These are phyloP conservation scores for Pythium phragmiticola DNA, from an alignment of 352 stramenopile species.

Conservation along the genomic window DNA sequence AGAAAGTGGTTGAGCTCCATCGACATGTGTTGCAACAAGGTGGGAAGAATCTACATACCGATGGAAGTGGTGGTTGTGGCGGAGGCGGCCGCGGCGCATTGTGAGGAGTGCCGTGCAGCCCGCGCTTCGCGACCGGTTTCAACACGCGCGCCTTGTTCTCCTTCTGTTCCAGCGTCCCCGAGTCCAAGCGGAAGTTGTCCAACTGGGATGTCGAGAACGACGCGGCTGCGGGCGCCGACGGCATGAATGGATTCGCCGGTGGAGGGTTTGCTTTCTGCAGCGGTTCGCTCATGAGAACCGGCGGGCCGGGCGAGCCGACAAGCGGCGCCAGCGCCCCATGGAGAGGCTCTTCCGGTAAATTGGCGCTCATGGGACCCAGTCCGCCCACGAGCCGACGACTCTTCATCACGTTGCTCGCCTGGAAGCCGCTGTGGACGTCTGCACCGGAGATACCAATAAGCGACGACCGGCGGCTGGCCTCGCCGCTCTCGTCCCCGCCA, in stretches of 20 bases:
- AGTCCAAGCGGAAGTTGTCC: slow-evolving; percentile 25
- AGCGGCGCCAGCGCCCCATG: slow-evolving; percentile 19
- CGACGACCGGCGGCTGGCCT: slow-evolving; percentile 17
- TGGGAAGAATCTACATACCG: slow-evolving; percentile 26
- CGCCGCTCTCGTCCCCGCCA: slow-evolving; percentile 10
- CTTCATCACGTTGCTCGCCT: slow-evolving; percentile 21
- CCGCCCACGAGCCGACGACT: slow-evolving; percentile 25
- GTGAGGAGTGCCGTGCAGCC: slow-evolving; percentile 17
- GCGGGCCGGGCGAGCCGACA: background rate
- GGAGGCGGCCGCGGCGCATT: slow-evolving; percentile 26
- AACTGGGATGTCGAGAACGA: slow-evolving; percentile 26
- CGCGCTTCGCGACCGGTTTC: slow-evolving; percentile 30
- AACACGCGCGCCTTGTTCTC: slow-evolving; percentile 29
- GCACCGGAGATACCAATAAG: slow-evolving; percentile 9
- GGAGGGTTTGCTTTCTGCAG: slow-evolving; percentile 13
- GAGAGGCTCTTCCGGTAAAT: slow-evolving; percentile 2
- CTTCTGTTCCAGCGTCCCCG: slow-evolving; percentile 30
- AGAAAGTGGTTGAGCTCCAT: background rate
- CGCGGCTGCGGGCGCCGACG: background rate
- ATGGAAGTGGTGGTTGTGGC: slow-evolving; percentile 26
- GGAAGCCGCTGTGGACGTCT: slow-evolving; percentile 27
- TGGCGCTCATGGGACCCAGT: background rate
- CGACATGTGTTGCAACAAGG: background rate
- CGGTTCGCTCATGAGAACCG: slow-evolving; percentile 18
- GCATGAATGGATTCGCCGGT: slow-evolving; percentile 7